phyloP scores from a whole-genome alignment of 371 early-diverging fungal genomes.

The Chytridium lagenaria region DNA sequence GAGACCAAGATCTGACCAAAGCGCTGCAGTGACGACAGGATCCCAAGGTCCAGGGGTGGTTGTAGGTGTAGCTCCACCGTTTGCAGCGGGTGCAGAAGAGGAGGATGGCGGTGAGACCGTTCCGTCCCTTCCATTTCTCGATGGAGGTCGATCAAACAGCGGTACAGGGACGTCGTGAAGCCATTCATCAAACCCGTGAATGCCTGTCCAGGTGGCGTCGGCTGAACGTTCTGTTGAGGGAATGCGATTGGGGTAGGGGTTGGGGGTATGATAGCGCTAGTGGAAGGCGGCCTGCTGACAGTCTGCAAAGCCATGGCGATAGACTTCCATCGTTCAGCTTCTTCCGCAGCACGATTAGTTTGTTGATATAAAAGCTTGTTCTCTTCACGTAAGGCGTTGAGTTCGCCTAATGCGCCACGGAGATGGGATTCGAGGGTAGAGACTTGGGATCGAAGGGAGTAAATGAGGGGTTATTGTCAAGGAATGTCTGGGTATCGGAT shows the following conservation, averaged over 20 bases:
- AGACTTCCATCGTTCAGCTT: conserved; percentile 7
- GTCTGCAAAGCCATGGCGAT: background rate
- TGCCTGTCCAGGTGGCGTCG: background rate
- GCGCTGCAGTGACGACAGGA: background rate
- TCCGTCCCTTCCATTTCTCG: background rate
- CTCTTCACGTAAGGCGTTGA: background rate
- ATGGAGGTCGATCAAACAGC: too few relatives aligned
- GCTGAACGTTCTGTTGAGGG: background rate
- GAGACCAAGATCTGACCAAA: background rate
- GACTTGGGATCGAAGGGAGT: background rate
- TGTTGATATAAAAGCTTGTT: conserved; percentile 5
- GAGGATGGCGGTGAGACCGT: background rate
- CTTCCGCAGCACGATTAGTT: background rate
- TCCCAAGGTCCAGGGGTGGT: background rate
- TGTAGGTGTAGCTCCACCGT: background rate
- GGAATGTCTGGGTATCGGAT: too few relatives aligned
- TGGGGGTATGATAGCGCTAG: background rate
- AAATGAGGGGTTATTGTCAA: background rate
- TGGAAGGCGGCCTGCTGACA: background rate
- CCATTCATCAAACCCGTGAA: too few relatives aligned
- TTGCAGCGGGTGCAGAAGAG: background rate
- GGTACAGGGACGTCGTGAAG: background rate
- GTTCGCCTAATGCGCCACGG: too few relatives aligned
- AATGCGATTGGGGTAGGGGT: background rate
- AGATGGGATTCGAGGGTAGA: background rate